Evolutionary conservation across 768 basidiomycete species (phyloP).

Genomic region (Pisolithus tinctorius): DNA sequence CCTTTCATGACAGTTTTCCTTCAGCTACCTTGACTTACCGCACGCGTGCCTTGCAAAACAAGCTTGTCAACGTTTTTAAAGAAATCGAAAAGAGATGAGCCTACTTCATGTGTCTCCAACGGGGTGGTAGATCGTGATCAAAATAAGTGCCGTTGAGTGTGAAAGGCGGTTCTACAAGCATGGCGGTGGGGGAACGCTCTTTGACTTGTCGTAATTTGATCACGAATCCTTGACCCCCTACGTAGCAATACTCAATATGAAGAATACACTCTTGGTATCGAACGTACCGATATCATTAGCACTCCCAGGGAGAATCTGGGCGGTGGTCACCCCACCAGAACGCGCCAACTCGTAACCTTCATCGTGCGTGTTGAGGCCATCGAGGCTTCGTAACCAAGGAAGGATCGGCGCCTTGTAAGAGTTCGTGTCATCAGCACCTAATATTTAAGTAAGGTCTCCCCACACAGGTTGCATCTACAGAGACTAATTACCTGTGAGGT

Average conservation of each 20-base stretch:
- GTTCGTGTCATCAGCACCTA: constrained; percentile 49
- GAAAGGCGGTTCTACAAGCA: constrained; percentile 46
- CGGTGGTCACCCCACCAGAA: constrained; percentile 42
- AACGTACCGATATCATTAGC: constrained; percentile 20
- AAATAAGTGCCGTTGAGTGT: constrained; percentile 25
- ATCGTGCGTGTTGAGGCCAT: constrained; percentile 42
- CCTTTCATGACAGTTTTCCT: neutral
- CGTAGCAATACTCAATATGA: neutral
- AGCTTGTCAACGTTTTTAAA: neutral
- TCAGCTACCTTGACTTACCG: constrained; percentile 25
- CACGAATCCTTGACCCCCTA: constrained; percentile 45
- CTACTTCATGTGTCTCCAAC: constrained; percentile 26
- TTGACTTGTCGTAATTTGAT: constrained; percentile 44
- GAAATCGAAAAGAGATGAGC: neutral
- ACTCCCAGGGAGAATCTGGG: constrained; percentile 44
- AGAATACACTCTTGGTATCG: neutral
- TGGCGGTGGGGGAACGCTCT: constrained; percentile 40
- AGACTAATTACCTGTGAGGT: constrained; percentile 19
- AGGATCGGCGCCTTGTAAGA: constrained; percentile 51
- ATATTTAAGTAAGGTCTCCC: neutral
- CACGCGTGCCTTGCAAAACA: constrained; percentile 30
- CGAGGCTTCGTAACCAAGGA: constrained; percentile 52
- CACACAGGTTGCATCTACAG: neutral
- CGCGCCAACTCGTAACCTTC: constrained; percentile 32
- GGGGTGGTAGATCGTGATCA: constrained; percentile 12